phyloP scores from a whole-genome alignment of 257 asterid genomes.

The Verbascum thapsus region DNA sequence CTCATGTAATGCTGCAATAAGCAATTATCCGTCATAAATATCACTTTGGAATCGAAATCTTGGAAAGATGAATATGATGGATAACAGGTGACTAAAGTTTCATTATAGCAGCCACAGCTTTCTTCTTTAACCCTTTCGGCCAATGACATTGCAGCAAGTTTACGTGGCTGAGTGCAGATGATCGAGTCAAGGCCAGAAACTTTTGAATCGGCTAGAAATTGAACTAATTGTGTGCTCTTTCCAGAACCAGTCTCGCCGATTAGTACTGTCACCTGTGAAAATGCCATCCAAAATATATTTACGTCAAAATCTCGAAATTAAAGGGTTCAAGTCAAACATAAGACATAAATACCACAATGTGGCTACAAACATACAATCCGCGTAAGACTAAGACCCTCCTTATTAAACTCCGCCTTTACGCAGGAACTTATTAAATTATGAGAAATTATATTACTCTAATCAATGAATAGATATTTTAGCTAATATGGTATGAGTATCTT shows the following conservation, averaged over 20 bases:
- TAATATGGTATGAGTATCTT: no score
- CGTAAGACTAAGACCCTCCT: not conserved
- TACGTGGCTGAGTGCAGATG: slow-evolving; percentile 95
- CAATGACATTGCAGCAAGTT: slow-evolving; percentile 83
- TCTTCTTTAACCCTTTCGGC: slow-evolving; percentile 85
- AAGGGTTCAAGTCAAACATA: slow-evolving; percentile 13
- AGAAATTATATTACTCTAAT: no score
- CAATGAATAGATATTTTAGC: no score
- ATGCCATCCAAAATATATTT: slow-evolving; percentile 20
- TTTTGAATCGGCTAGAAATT: slow-evolving; percentile 87
- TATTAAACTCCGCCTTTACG: not conserved
- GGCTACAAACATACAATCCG: not conserved
- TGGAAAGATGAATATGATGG: slow-evolving; percentile 64
- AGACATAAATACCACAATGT: not conserved
- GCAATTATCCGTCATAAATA: slow-evolving; percentile 88
- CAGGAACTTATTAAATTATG: not conserved
- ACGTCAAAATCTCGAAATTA: slow-evolving; percentile 3
- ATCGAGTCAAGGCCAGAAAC: slow-evolving; percentile 52
- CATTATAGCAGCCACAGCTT: slow-evolving; percentile 61
- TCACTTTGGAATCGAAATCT: slow-evolving; percentile 55
- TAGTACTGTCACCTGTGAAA: slow-evolving; percentile 66
- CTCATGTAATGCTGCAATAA: slow-evolving; percentile 81
- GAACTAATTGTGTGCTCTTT: slow-evolving; percentile 94
- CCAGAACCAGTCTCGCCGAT: slow-evolving; percentile 98
- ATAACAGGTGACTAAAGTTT: slow-evolving; percentile 45